phyloP scores from a whole-genome alignment of 495 filamentous ascomycete genomes.

The Penicillium dipodomyicola region DNA sequence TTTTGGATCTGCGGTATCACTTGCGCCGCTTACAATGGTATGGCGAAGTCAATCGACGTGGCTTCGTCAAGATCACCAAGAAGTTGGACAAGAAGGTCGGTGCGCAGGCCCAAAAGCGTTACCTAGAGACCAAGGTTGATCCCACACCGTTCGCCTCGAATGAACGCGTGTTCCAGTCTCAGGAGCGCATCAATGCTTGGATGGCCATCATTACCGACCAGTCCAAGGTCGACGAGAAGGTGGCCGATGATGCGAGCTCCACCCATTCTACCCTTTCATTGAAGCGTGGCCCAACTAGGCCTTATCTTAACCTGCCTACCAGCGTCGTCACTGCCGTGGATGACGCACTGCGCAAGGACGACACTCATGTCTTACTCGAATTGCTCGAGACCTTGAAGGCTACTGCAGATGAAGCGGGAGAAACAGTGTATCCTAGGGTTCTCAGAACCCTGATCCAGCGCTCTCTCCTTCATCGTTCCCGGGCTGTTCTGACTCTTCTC shows the following conservation, averaged over 20 bases:
- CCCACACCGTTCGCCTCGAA: slow-evolving; percentile 82
- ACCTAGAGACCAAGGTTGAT: slow-evolving; percentile 84
- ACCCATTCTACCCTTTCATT: slow-evolving; percentile 68
- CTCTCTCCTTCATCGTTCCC: slow-evolving; percentile 69
- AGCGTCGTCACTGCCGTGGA: slow-evolving; percentile 70
- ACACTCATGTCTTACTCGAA: slow-evolving; percentile 57
- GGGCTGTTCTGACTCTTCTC: slow-evolving; percentile 64
- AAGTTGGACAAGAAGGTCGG: slow-evolving; percentile 91
- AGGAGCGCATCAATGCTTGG: slow-evolving; percentile 86
- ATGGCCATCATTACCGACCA: slow-evolving; percentile 62
- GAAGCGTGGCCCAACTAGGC: slow-evolving; percentile 65
- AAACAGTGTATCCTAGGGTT: slow-evolving; percentile 55
- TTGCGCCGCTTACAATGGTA: slow-evolving; percentile 95
- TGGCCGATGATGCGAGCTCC: slow-evolving; percentile 67
- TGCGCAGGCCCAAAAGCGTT: slow-evolving; percentile 70
- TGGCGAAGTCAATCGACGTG: slow-evolving; percentile 90
- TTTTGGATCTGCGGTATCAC: slow-evolving; percentile 82
- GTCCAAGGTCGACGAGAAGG: slow-evolving; percentile 60
- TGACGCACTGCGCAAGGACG: slow-evolving; percentile 71
- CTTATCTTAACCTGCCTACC: slow-evolving; percentile 65
- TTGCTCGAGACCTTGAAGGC: slow-evolving; percentile 58
- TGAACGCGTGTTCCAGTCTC: slow-evolving; percentile 56
- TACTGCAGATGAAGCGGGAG: slow-evolving; percentile 45
- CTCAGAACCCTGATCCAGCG: slow-evolving; percentile 80
- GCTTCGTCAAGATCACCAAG: slow-evolving; percentile 97